Evolutionary conservation across 768 basidiomycete genomes (phyloP).

Genomic region (Tylopilus sp.): DNA sequence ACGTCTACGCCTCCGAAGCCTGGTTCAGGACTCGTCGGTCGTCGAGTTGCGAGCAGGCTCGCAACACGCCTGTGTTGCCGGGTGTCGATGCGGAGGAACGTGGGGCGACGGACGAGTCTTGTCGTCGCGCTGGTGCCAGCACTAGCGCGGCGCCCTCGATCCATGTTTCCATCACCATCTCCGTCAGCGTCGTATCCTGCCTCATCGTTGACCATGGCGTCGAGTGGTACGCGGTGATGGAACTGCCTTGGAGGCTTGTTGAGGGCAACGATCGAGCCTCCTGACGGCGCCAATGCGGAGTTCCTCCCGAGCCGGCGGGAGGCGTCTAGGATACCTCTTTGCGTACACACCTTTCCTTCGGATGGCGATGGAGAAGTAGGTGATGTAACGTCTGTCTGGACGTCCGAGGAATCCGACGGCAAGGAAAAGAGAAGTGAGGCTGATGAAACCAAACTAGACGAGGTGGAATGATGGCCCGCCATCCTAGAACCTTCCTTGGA

Average conservation of each 20-base stretch:
- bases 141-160: not conserved
- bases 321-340: slow-evolving; percentile 10
- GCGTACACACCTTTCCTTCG: slow-evolving; percentile 7
- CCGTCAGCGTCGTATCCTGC: slow-evolving; percentile 26
- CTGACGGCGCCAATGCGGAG: not conserved
- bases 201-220: slow-evolving; percentile 11
- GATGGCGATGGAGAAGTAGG: slow-evolving; percentile 14
- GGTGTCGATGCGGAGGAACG: slow-evolving; percentile 23
- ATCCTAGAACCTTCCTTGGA: slow-evolving; percentile 9
- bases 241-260: not conserved
- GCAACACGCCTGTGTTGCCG: slow-evolving; percentile 24
- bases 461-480: not conserved
- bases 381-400: slow-evolving; percentile 20
- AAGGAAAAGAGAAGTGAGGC: slow-evolving; percentile 7
- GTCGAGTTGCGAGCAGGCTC: slow-evolving; percentile 22
- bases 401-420: slow-evolving; percentile 14
- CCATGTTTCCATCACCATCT: not conserved
- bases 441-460: slow-evolving; percentile 13
- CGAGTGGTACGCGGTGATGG: not conserved
- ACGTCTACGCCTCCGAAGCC: not conserved
- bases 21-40: not conserved
- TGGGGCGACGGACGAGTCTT: slow-evolving; percentile 7
- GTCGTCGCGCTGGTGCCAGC: not conserved
- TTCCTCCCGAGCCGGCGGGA: slow-evolving; percentile 11
- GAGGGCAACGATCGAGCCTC: not conserved